Base-by-base conservation (phyloP, 208 protist species). In the Porcisia hertigi region DNA sequence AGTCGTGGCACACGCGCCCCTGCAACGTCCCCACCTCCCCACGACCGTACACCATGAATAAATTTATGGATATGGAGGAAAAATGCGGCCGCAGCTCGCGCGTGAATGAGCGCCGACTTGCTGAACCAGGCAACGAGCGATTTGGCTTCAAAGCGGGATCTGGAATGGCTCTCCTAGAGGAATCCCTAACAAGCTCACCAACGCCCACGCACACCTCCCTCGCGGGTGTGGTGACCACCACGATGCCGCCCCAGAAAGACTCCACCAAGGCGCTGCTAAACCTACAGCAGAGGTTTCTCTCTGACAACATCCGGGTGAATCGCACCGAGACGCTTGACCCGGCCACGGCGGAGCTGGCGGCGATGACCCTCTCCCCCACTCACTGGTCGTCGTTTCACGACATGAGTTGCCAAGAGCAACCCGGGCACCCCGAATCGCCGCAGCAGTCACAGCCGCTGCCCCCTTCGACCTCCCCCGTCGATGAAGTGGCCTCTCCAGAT, bases 121-220 rank as follows among this genome's bases (percentile, higher is more conserved):
- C 20, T 18, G 80, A 80, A 36, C 41, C 16, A 12, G 25, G 4
- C 39, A 12, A 34, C 7, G 41, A 57, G 39, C 73, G 55, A 14
- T 55, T 63, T 4, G 49, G 55, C 36, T 58, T 74, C 23, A 65
- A 69, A 34, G 63, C 73, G 2, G 83, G 83, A 16, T 77, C 75
- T 52, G 83, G 83, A 8, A 73, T 87, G 25, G 83, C 83, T 1
- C 80, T 87, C 23, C 79, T 87, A 1, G 83, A 87, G 43, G 83
- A 87, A 65, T 80, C 82, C 43, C 53, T 66, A 5, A 55, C 58
- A 23, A 57, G 36, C 9, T 69, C 71, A 18, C 30, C 52, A 14
- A 58, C 54, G 41, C 62, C 72, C 8, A 75, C 78, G 55, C 64
- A 20, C 39, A 64, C 67, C 60, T 55, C 47, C 3, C 20, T 65